Conservation (phyloP, 495 filamentous ascomycete genomes). For the Cercophora scortea region DNA sequence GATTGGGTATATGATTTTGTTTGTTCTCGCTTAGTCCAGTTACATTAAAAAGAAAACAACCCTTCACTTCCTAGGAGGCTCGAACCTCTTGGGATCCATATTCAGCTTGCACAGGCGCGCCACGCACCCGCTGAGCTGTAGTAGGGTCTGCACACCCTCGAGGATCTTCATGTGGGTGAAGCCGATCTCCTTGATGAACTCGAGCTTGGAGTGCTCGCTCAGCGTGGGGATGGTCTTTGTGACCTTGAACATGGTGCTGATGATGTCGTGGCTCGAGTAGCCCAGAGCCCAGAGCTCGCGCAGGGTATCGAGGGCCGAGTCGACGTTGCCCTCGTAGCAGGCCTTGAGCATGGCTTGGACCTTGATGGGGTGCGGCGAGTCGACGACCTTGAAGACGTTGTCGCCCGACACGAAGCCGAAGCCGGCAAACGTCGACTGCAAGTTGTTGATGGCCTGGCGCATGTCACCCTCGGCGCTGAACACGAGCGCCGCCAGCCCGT, state of each 20-base stretch:
- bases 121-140: conserved; percentile 88
- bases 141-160: conserved; percentile 88
- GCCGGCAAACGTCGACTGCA: conserved; percentile 91
- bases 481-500: conserved; percentile 89
- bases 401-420: conserved; percentile 96
- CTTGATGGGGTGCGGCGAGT: conserved; percentile 94
- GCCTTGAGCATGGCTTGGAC: conserved; percentile 98
- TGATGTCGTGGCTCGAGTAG: conserved; percentile 94
- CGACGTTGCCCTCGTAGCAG: conserved; percentile 85
- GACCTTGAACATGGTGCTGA: conserved; percentile 97
- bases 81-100: conserved; percentile 87
- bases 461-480: conserved; percentile 98
- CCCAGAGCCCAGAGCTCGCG: conserved; percentile 91
- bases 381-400: conserved; percentile 97
- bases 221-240: conserved; percentile 88
- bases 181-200: conserved; percentile 96
- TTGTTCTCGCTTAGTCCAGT: too few species aligned
- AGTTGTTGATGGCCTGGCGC: conserved; percentile 97
- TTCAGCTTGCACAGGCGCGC: conserved; percentile 87
- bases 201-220: conserved; percentile 87
- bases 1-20: too few species aligned
- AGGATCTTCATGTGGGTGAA: conserved; percentile 99
- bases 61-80: conserved; percentile 34
- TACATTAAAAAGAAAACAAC: too few species aligned
- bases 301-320: conserved; percentile 75